These are phyloP conservation scores for Omphalea diandra DNA, from an alignment of 441 rosid species.

Conservation along the genomic window DNA sequence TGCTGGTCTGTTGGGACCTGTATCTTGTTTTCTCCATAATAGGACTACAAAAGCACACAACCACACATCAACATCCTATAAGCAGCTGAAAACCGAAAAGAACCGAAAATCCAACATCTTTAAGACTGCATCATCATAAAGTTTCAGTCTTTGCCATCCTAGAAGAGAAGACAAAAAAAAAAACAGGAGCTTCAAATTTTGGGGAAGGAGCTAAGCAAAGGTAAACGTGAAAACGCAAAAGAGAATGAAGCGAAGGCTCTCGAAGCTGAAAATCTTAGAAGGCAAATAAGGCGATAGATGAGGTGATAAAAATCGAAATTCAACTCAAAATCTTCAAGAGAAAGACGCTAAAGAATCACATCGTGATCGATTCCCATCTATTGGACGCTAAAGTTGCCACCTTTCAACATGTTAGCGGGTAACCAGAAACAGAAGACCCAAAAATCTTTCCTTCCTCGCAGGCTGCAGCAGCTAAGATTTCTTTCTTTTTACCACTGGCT, in stretches of 20 bases:
- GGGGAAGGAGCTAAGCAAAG: not conserved
- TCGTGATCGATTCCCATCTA: constrained; percentile 34
- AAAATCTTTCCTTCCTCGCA: no score
- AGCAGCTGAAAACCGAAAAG: constrained; percentile 13
- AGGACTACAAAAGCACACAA: not conserved
- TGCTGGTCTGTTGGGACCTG: constrained; percentile 23
- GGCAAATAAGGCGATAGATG: not conserved
- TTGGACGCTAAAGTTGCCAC: constrained; percentile 16
- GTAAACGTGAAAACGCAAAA: not conserved
- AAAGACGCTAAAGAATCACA: constrained; percentile 48
- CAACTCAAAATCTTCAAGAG: constrained; percentile 45
- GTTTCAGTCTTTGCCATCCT: not conserved
- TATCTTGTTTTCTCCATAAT: constrained; percentile 49
- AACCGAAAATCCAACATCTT: constrained; percentile 1
- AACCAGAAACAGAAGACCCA: no score
- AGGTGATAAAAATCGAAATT: constrained; percentile 26
- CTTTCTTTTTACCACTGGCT: no score
- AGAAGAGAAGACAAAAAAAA: not conserved
- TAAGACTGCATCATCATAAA: constrained; percentile 2
- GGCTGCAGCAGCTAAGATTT: no score
- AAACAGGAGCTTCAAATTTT: not conserved
- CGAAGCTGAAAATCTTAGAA: no score
- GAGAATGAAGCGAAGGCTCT: not conserved
- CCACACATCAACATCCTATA: constrained; percentile 9
- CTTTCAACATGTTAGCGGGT: no score